Evolutionary conservation across 371 early-diverging fungal genomes (phyloP), one percentile per base, ranked within the genome.

Genomic region (Apophysomyces variabilis): DNA sequence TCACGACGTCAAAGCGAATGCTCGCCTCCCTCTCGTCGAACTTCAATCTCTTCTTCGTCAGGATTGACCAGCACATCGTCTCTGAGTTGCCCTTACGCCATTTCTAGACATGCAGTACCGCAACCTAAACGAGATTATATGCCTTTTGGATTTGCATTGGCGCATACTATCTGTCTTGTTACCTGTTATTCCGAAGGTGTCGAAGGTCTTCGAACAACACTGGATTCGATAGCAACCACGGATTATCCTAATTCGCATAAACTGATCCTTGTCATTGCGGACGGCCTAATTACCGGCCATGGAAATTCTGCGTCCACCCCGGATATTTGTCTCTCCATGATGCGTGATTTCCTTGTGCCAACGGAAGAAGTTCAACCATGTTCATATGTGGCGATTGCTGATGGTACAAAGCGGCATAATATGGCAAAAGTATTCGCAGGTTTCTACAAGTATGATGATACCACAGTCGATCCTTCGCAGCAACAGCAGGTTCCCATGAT

Each of bases 351-450:
- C 44, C 70, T 88, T 5, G 80, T 82, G 26, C 83, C 86, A 12
- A 80, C 50, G 63, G 78, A 65, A 62, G 77, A 47, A 77, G 79
- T 41, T 85, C 71, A 39, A 82, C 77, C 91, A 35, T 77, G 87
- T 44, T 82, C 88, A 54, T 99, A 99, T 75, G 79, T 97, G 54
- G 93, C 98, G 21, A 89, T 98, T 64, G 95, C 96, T 4, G 89
- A 92, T 65, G 99, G 99, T 13, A 75, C 85, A 56, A 93, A 92
- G 71, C 93, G 93, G 62, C 88, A 92, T 67, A 99, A 99, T 75
- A 93, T 93, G 90, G 99, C 97, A 47, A 92, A 90, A 78, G 90
- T 96, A 46, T 93, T 94, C 77, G 90, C 95, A 35, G 99, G 99
- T 4, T 88, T 92, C 60, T 99, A 97, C 83, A 88, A 72, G 75